phyloP scores from a whole-genome alignment of 2,329 filamentous ascomycete species.

The Fusarium praegraminearum region DNA sequence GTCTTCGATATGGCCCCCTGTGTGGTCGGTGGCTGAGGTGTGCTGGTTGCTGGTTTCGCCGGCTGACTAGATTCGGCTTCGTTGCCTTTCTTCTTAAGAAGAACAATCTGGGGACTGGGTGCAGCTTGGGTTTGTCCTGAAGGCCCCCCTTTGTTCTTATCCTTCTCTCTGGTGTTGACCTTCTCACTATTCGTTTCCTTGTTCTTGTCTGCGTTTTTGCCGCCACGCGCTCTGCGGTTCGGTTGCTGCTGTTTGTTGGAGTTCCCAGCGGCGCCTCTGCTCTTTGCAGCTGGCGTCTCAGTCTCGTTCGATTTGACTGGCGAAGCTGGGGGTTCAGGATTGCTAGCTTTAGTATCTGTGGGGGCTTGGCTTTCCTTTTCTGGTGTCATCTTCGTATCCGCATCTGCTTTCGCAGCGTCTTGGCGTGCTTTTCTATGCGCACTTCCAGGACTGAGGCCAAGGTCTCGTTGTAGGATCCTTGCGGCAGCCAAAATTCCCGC shows the following conservation, averaged over 20 bases:
- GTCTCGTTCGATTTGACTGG: constrained; percentile 37
- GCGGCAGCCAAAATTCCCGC: constrained; percentile 73
- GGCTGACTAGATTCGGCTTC: constrained; percentile 45
- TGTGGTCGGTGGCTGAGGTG: constrained; percentile 44
- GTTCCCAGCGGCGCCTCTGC: constrained; percentile 34
- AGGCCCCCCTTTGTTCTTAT: constrained; percentile 43
- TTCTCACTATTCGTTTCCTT: constrained; percentile 52
- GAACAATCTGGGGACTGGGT: constrained; percentile 54
- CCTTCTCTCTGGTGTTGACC: constrained; percentile 43
- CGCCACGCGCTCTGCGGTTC: constrained; percentile 51
- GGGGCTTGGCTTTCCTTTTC: constrained; percentile 50
- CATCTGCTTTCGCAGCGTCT: constrained; percentile 68
- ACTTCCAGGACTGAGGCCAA: constrained; percentile 72
- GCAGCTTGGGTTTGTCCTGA: constrained; percentile 37
- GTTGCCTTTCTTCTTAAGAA: constrained; percentile 55
- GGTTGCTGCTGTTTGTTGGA: constrained; percentile 47
- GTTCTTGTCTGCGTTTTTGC: constrained; percentile 55
- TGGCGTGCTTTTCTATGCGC: constrained; percentile 71
- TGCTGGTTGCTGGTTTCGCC: constrained; percentile 45
- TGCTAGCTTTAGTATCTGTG: constrained; percentile 13
- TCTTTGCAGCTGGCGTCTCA: constrained; percentile 39
- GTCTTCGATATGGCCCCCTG: constrained; percentile 48
- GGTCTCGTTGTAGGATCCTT: constrained; percentile 73
- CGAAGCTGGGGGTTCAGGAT: constrained; percentile 41
- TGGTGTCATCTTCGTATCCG: constrained; percentile 56